These are phyloP conservation scores for Spencermartinsiella ligniputridi DNA, from an alignment of 1,139 yeast genomes.

Conservation along the genomic window DNA sequence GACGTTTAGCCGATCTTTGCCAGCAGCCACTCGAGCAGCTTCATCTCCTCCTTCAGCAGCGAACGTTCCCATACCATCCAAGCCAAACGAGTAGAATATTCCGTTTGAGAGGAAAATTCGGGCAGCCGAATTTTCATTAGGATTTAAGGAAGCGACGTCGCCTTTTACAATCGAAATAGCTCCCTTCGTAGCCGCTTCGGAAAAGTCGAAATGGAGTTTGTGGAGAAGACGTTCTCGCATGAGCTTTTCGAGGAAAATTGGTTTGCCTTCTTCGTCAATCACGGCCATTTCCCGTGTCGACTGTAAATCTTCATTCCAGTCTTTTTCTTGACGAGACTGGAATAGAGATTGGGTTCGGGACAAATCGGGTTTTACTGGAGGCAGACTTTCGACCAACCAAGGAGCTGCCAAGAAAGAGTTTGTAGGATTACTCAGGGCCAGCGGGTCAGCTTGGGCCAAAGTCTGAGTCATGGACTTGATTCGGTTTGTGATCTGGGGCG, in stretches of 20 bases:
- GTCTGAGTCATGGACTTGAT: slow-evolving; percentile 43
- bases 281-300: slow-evolving; percentile 66
- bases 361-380: slow-evolving; percentile 46
- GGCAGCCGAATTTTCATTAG: slow-evolving; percentile 53
- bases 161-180: slow-evolving; percentile 75
- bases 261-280: slow-evolving; percentile 21
- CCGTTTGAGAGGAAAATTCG: slow-evolving; percentile 76
- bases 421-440: slow-evolving; percentile 59
- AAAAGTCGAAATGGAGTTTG: slow-evolving; percentile 74
- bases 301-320: slow-evolving; percentile 92
- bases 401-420: slow-evolving; percentile 62
- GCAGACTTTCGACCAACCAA: slow-evolving; percentile 53
- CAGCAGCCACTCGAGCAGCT: slow-evolving; percentile 78
- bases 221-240: slow-evolving; percentile 71
- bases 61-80: slow-evolving; percentile 68
- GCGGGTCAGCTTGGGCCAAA: slow-evolving; percentile 45
- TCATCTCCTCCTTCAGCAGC: slow-evolving; percentile 70
- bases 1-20: slow-evolving; percentile 74
- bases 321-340: slow-evolving; percentile 42
- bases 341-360: slow-evolving; percentile 50
- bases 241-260: slow-evolving; percentile 58
- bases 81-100: slow-evolving; percentile 78
- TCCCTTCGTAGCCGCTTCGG: slow-evolving; percentile 69
- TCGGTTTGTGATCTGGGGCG: slow-evolving; percentile 47
- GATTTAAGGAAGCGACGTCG: slow-evolving; percentile 74